Evolutionary conservation across 2,329 filamentous ascomycete genomes (phyloP), one percentile per base, ranked within the genome.

Genomic region (Raffaelea arxii): DNA sequence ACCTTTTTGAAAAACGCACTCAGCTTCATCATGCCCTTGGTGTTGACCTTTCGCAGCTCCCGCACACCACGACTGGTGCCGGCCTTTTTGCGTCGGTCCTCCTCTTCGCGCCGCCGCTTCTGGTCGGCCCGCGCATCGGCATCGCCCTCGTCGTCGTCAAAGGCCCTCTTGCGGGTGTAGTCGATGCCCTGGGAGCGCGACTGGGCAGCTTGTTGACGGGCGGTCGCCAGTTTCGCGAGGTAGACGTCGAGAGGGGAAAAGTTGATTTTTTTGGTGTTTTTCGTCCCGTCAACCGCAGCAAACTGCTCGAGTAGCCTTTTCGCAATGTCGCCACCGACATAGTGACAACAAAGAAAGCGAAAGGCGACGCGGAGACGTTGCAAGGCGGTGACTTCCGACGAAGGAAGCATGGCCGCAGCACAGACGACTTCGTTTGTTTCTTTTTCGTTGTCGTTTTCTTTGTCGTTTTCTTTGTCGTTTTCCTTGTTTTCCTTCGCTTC

Each of bases 1-100:
- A n/a, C 77, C 67, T 91, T 94, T 50, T 80, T 80, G 64, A 98
- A 98, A 67, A 98, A 98, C 51, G 82, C 78, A 60, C 86, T 95
- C 77, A 98, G 77, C 71, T 97, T 98, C 75, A 86, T 92, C 92
- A 98, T 98, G 2, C 92, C 92, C 21, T 68, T 78, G 0, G 84
- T 90, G 65, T 97, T 86, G 41, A 90, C 91, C 68, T 97, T 98
- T 62, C 85, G 85, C 58, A 98, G 62, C 41, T 90, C 77, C 60
- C 81, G 82, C 1, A 96, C 79, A 1, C 80, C 90, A 24, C 80
- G 74, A 51, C 85, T 92, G 65, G 86, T 77, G 22, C 70, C 71
- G 3, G 77, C 78, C 67, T 94, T 90, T 65, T 82, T 90, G 62
- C 79, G 83, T 67, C 83, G 85, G 49, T 95, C 90, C 49, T 95